phyloP scores from a whole-genome alignment of 768 basidiomycete genomes.

The Pholiota molesta region DNA sequence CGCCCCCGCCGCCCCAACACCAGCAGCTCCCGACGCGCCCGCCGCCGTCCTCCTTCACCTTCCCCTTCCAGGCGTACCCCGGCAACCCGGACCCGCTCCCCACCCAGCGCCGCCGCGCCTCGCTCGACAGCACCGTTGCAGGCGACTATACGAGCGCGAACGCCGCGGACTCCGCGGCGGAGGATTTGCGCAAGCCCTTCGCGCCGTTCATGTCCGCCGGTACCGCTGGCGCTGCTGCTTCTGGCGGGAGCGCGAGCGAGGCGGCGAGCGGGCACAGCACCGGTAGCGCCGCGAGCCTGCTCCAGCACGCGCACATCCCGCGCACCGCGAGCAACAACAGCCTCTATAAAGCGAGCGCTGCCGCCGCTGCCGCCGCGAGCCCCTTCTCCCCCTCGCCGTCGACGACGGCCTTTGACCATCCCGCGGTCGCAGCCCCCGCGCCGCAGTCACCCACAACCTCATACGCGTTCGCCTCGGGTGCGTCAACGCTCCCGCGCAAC shows the following conservation, averaged over 20 bases:
- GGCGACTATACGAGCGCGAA: slow-evolving; percentile 3
- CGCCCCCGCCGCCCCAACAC: slow-evolving; percentile 2
- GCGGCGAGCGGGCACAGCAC: neutral
- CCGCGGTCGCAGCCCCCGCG: neutral
- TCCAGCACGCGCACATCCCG: slow-evolving; percentile 13
- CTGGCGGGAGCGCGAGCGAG: neutral
- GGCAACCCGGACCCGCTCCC: slow-evolving; percentile 65
- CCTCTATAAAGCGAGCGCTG: slow-evolving; percentile 50
- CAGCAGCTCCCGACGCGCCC: slow-evolving; percentile 18
- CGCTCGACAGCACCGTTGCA: slow-evolving; percentile 18
- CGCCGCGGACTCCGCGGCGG: slow-evolving; percentile 22
- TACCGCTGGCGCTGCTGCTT: neutral
- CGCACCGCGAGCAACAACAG: slow-evolving; percentile 30
- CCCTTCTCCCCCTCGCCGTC: neutral
- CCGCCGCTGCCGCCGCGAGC: slow-evolving; percentile 38
- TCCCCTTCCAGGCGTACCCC: slow-evolving; percentile 63
- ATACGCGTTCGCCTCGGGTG: neutral
- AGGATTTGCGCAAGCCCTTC: slow-evolving; percentile 42
- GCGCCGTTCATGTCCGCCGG: slow-evolving; percentile 48
- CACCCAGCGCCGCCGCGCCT: slow-evolving; percentile 28
- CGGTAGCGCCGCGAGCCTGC: slow-evolving; percentile 20
- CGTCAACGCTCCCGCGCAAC: slow-evolving; percentile 38
- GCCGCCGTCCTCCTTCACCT: slow-evolving; percentile 40
- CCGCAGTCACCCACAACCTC: neutral
- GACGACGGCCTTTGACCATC: neutral